These are phyloP conservation scores for Tetracentron sinense DNA, from an alignment of 164 flowering plant genomes.

Conservation along the genomic window DNA sequence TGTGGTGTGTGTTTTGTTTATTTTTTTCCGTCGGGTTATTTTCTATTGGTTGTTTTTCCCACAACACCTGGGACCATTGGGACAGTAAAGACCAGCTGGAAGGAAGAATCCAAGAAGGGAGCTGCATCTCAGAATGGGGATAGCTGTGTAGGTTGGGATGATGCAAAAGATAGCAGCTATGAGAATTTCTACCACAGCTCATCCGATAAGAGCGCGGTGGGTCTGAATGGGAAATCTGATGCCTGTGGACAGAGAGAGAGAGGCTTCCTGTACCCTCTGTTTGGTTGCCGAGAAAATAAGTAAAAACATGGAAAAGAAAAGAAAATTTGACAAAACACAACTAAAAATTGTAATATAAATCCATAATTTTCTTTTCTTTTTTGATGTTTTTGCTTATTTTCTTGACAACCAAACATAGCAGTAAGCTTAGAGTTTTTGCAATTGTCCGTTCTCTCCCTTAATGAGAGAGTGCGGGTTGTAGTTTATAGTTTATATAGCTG, in stretches of 20 bases:
- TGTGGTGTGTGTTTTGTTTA: too few species aligned
- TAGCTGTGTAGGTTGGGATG: constrained; percentile 83
- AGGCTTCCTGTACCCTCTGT: constrained; percentile 67
- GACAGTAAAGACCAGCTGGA: constrained; percentile 37
- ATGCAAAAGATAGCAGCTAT: constrained; percentile 56
- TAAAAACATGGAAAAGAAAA: too few species aligned
- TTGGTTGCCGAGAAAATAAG: too few species aligned
- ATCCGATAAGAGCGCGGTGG: constrained; percentile 27
- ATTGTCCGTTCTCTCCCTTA: not conserved
- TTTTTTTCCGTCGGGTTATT: too few species aligned
- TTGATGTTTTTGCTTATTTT: too few species aligned
- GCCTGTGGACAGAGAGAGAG: constrained; percentile 59
- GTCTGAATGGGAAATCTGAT: constrained; percentile 55
- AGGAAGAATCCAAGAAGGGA: constrained; percentile 37
- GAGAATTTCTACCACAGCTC: constrained; percentile 45
- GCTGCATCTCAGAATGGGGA: constrained; percentile 38
- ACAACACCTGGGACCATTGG: constrained; percentile 88
- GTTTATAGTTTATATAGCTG: not conserved
- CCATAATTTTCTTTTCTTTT: too few species aligned
- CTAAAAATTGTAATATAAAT: too few species aligned
- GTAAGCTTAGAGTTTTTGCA: constrained; percentile 26
- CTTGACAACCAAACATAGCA: too few species aligned
- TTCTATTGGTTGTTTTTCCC: too few species aligned
- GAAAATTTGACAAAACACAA: too few species aligned
- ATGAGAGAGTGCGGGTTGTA: not conserved